Evolutionary conservation across 169 alveolate genomes (phyloP), one percentile per base, ranked within the genome.

Genomic region (Perkinsus chesapeaki): DNA sequence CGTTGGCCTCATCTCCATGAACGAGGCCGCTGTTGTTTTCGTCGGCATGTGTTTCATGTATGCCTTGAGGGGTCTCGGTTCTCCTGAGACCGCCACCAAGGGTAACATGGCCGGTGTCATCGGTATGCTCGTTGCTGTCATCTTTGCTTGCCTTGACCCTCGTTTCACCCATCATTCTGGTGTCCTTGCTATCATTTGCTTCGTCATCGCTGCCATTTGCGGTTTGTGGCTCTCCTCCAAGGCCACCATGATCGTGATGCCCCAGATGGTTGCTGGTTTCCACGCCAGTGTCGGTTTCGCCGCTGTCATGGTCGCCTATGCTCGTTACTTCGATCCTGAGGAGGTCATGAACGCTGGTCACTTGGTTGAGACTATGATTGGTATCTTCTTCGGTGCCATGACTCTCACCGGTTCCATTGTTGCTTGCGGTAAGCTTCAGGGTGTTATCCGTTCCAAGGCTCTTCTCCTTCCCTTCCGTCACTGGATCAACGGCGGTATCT

Each of bases 211-310:
- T 9, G 72, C 72, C 19, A 19, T 47, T 19, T 47, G 72, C 19
- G 72, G 72, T 47, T 19, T 47, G 9, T 47, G 72, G 72, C 72
- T 47, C 72, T 47, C 72, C 27, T 47, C 72, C 19, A 47, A 47
- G 72, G 72, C 72, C 19, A 47, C 72, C 19, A 47, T 98, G 95
- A 97, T 97, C 10, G 97, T 96, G n/a, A 94, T 97, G 96, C 99
- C 99, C 39, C 98, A 98, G 94, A 94, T 97, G 92, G 99, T 98
- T 91, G 99, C 99, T n/a, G 96, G 97, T 60, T 98, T 98, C 97
- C 99, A 98, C 93, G 95, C 98, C 91, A 97, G 98, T 91, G 99
- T 98, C 91, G 99, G 99, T 34, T 93, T 98, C 60, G 99, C 99
- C 39, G 99, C 99, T 38, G 97, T 97, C 48, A 73, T 98, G 91